Base-by-base conservation (phyloP, 768 basidiomycete species). In the Collybiopsis luxurians region DNA sequence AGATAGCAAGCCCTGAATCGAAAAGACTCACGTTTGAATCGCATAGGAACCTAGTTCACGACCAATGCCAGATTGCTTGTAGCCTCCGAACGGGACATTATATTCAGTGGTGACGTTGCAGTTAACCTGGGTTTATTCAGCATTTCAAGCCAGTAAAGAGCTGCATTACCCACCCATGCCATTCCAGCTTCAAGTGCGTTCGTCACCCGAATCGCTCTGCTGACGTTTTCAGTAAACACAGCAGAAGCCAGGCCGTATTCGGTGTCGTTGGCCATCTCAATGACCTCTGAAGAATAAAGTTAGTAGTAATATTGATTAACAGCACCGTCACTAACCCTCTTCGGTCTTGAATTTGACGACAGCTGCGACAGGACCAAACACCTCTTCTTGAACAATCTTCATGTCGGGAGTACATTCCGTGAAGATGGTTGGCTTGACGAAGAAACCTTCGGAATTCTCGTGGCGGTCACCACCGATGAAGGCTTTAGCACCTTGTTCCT, bases 341-440 rank as follows among this genome's bases (percentile, higher is more conserved):
- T 80, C 79, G 40, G 74, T 70, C 58, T 79, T 73, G 73, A 90
- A 89, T 66, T 79, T 81, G 70, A 80, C 73, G 24, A 88, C 64
- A 56, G 81, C 84, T 53, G 80, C 79, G 56, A 87, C 85, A n/a
- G 86, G 85, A n/a, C 85, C 85, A 64, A 86, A 85, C 65, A 86
- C 84, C 71, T 86, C 77, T 62, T 81, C 81, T 55, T 68, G 68
- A 26, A 83, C 79, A 64, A 86, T 84, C 65, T 73, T 77, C 83
- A 85, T 85, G 52, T 78, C 71, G 15, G 75, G 71, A 36, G 68
- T 76, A 58, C 76, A 76, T 61, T 86, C 74, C n/a, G 80, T 79
- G 69, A 86, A 81, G 63, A 86, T 79, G 11, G 86, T 87, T 1
- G 81, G 85, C 66, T 80, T 46, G 69, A 88, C 77, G 72, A 76